These are phyloP conservation scores for Eucalyptus sideroxylon DNA, from an alignment of 345 rosid genomes.

Conservation along the genomic window DNA sequence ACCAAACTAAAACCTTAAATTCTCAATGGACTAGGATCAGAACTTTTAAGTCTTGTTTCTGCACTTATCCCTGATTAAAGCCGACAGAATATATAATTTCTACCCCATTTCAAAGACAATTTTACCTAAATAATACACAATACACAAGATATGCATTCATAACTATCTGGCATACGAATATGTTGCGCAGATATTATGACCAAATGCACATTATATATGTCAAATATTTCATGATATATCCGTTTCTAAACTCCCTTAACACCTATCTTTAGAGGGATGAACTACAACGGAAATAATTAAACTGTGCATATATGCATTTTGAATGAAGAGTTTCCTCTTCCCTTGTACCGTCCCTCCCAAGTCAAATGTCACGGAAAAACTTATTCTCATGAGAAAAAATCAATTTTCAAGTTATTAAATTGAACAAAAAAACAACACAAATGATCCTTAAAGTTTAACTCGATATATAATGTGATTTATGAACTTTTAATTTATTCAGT, in stretches of 20 bases:
- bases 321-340: background rate
- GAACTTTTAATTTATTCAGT: too few relatives aligned
- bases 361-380: too few relatives aligned
- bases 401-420: background rate
- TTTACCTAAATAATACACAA: background rate
- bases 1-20: background rate
- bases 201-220: background rate
- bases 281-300: background rate
- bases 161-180: background rate
- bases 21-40: background rate
- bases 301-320: background rate
- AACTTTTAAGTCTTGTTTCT: background rate
- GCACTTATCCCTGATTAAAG: background rate
- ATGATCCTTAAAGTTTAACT: too few relatives aligned
- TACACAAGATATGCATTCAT: background rate
- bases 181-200: background rate
- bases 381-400: background rate
- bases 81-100: background rate
- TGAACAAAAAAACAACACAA: too few relatives aligned
- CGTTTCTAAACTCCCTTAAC: background rate
- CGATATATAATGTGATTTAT: rapidly evolving
- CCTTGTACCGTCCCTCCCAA: background rate
- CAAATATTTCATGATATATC: background rate
- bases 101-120: background rate
- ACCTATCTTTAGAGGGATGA: background rate